phyloP scores from a whole-genome alignment of 441 rosid species.

The Aquilaria agallochum region DNA sequence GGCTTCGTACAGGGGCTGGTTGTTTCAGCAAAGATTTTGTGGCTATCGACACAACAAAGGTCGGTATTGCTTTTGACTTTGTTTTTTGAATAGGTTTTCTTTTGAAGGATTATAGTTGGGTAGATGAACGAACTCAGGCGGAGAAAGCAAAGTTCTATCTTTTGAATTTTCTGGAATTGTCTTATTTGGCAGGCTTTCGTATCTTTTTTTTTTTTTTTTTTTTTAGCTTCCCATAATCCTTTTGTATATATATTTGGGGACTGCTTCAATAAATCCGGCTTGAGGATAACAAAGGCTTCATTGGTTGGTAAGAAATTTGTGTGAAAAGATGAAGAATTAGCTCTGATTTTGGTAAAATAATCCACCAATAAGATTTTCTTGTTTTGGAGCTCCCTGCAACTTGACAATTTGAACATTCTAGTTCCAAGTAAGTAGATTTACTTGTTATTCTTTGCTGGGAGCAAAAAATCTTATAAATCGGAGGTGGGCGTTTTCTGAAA shows the following conservation, averaged over 20 bases:
- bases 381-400: constrained; percentile 21
- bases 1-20: background rate
- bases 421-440: constrained; percentile 4
- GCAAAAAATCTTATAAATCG: constrained; percentile 11
- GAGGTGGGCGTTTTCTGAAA: constrained; percentile 17
- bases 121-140: constrained; percentile 61
- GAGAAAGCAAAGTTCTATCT: constrained; percentile 27
- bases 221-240: background rate
- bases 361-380: constrained; percentile 35
- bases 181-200: constrained; percentile 11
- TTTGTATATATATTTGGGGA: constrained; percentile 4
- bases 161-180: constrained; percentile 10
- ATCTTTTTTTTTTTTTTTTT: background rate
- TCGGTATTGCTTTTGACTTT: constrained; percentile 24
- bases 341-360: constrained; percentile 30
- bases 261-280: constrained; percentile 2
- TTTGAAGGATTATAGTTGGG: constrained; percentile 30
- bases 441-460: background rate
- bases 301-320: constrained; percentile 30
- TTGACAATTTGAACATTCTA: constrained; percentile 12
- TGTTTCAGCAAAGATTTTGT: constrained; percentile 14
- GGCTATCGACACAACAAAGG: constrained; percentile 26
- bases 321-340: constrained; percentile 18
- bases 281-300: constrained; percentile 4
- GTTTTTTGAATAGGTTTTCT: background rate